Base-by-base conservation (phyloP, 768 basidiomycete genomes). In the Inosperma sp. region DNA sequence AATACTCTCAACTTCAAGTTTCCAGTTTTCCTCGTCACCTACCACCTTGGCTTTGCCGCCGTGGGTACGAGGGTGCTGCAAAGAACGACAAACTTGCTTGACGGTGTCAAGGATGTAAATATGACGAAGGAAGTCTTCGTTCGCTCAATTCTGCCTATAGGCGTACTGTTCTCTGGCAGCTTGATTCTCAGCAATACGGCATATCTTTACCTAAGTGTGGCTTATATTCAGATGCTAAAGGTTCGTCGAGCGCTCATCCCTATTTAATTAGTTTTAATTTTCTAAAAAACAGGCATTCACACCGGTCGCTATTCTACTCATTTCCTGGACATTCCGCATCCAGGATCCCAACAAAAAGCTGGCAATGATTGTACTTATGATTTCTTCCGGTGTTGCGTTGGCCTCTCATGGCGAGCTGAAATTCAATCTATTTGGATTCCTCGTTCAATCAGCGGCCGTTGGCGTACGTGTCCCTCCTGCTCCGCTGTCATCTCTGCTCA, bases 201-300 rank as follows among this genome's bases (percentile, higher is more conserved):
- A 2, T 95, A 94, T 68, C 83, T 96, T 17, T 85, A 91, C 60
- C 81, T 98, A 57, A 86, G 84, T 57, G 91, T 95, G 9, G 82
- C 90, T 0, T 98, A 95, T 69, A 97, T 98, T 59, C 95, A 98
- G 68, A 92, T 97, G 91, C 83, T 94, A 65, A 93, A 93, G 80
- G 87, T 85, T 31, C 27, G 73, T 8, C 16, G 10, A 7, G n/a
- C 35, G 12, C 4, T 23, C 21, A 4, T 16, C 10, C 6, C 44
- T 31, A 9, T 17, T 8, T 9, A 17, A 8, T 35, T 7, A 22
- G n/a, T 35, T n/a, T 22, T 41, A n/a, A 7, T 44, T 3, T 35
- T 13, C n/a, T 13, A 17, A 5, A 3, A 29, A 7, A 35, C 34
- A 94, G 88, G 94, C 94, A 2, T 97, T 96, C 71, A 84, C 76